Base-by-base conservation (phyloP, 2,329 filamentous ascomycete species). In the Chalaropsis ovoidea region DNA sequence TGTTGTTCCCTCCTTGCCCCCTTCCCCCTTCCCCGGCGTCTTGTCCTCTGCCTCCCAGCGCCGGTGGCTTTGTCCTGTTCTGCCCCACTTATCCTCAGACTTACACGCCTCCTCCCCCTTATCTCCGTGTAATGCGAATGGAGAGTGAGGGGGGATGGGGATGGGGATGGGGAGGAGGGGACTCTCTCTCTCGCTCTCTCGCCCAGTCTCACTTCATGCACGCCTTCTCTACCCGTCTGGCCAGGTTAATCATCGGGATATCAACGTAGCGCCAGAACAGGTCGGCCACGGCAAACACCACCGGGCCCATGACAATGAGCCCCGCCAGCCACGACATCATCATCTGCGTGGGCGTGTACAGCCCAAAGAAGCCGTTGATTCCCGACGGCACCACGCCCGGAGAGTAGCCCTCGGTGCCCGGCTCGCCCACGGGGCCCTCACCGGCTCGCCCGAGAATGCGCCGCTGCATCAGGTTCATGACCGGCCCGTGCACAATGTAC, bases 401-500 rank as follows among this genome's bases (percentile, higher is more conserved):
- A n/a, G 65, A 67, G 41, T 67, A 67, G 3, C 56, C 65, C 11
- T 41, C 56, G 0, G 56, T 62, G 11, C 65, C 65, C 22, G 65
- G 65, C 54, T 65, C 62, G n/a, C 65, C 65, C 6, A 65, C 54
- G 4, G 65, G 65, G 17, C 56, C 58, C n/a, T 65, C 65, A 3
- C 62, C 56, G 24, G 63, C 60, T 2, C 31, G 63, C 13, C 66
- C 66, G 7, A 67, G 27, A 43, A 67, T 43, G 15, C 39, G 56
- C 8, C 54, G 58, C 31, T 67, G 66, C 10, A 65, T 65, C 22
- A 67, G 63, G 42, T 65, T 65, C 47, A 69, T 64, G 31, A 69
- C 64, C 1, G 67, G 61, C 17, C 65, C 65, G 49, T 86, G 83
- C 75, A 85, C 80, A 15, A 86, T 77, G 71, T 86, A 86, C 31